Base-by-base conservation (phyloP, 2,329 filamentous ascomycete genomes). In the Lachnellula subtilissima region DNA sequence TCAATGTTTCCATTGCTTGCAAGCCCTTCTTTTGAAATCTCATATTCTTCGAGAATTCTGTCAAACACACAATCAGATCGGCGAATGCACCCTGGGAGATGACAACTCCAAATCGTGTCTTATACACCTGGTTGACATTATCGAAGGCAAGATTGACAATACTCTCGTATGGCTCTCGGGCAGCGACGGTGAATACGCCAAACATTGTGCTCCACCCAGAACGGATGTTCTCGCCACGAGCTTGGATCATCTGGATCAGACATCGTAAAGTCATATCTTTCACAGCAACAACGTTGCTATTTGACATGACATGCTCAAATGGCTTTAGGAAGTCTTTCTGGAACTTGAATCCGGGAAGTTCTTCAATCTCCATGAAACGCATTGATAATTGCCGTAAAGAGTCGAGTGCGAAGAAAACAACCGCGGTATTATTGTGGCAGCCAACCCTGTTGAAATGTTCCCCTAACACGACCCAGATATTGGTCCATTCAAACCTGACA, bases 191-290 rank as follows among this genome's bases (percentile, higher is more conserved):
- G 69, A 99, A 99, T 32, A 97, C 93, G 4, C 93, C 94, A 73
- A 99, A 97, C 93, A 99, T 99, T 19, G 95, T 97, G 70, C 94
- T 88, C 94, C 94, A 99, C 5, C 94, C 94, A 40, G 92, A 97
- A 52, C 93, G 87, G 68, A 99, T 99, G 65, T 97, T 97, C 72
- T 97, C 89, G 5, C 95, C 95, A 56, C 90, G 83, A 35, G 93
- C 92, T 74, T 99, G 94, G 48, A 99, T 96, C 95, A 99, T 99
- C 73, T 99, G 95, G 55, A 97, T 95, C 59, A 99, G 77, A 70
- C 95, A 99, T 45, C 93, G 85, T 23, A 99, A 77, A 47, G 96
- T 91, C 88, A 99, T 93, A 66, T 99, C 94, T 73, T 99, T 99
- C 65, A 99, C 94, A 0, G 89, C 86, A 17, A 96, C 86, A 61